Percentiles rank a stretch among this genome's conserved stretches.
Evolutionary conservation across 1,139 yeast species (phyloP).

Genomic region (Taphrina betulina): DNA sequence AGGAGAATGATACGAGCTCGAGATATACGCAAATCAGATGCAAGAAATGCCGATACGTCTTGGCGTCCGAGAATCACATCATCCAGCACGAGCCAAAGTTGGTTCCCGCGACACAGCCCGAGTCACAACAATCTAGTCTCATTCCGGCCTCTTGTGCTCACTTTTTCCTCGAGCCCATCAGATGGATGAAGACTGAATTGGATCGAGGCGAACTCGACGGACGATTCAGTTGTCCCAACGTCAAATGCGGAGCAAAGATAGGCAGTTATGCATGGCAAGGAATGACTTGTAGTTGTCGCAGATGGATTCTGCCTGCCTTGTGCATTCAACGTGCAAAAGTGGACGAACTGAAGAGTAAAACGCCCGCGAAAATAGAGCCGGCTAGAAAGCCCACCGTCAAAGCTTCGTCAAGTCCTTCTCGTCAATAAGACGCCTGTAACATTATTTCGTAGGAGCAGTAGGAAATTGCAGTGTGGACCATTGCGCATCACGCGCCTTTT

Average conservation of each 20-base stretch:
- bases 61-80: slow-evolving; percentile 40
- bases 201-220: slow-evolving; percentile 74
- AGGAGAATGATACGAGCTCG: slow-evolving; percentile 11
- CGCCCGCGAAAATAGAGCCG: slow-evolving; percentile 15
- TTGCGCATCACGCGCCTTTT: slow-evolving; percentile 40
- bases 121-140: slow-evolving; percentile 24
- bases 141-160: slow-evolving; percentile 71
- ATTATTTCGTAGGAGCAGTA: not conserved
- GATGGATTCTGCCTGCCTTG: slow-evolving; percentile 93
- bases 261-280: slow-evolving; percentile 98
- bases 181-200: slow-evolving; percentile 85
- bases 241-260: slow-evolving; percentile 62
- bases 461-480: slow-evolving; percentile 15
- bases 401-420: not conserved
- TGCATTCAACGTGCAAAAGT: slow-evolving; percentile 78
- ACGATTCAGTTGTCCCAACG: slow-evolving; percentile 67
- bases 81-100: slow-evolving; percentile 38
- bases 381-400: not conserved
- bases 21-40: slow-evolving; percentile 40
- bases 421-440: not conserved
- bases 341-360: slow-evolving; percentile 53
- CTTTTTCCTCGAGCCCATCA: slow-evolving; percentile 76
- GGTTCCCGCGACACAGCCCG: slow-evolving; percentile 6
- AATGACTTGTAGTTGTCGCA: slow-evolving; percentile 88
- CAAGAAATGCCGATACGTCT: slow-evolving; percentile 44